Evolutionary conservation across 176 grass and related monocot species (phyloP), one percentile per base, ranked within the genome.

Genomic region (Eragrostis curvula): DNA sequence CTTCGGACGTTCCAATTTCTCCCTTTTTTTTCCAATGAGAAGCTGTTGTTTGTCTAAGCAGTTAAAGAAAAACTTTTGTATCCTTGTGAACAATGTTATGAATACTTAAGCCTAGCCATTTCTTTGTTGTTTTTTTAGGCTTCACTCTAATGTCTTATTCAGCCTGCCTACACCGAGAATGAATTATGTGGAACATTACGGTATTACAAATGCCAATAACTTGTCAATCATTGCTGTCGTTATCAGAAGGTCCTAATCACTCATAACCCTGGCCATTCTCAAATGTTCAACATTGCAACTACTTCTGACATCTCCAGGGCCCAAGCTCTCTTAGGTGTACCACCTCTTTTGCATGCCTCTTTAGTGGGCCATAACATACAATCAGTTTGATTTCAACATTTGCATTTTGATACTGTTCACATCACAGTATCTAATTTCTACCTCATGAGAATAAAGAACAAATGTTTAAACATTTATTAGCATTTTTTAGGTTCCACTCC

Each of bases 41-140:
- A 58, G 29, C 40, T 86, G 16, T 23, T 77, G 23, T 77, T 74
- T 50, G 39, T 83, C 51, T 78, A 62, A 45, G 45, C 10, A 63
- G 7, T 17, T 27, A 32, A 64, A 86, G 29, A 21, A 48, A 29
- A 16, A 5, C 27, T 75, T 43, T 0, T 75, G 45, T 70, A 75
- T 81, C 55, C 25, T 63, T 27, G 15, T 17, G 2, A 64, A 77
- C 25, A 21, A n/a, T 76, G 1, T 13, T 70, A 9, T 39, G 24
- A 46, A 24, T 66, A 24, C 5, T 32, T 77, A 71, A 24, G 17
- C 3, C 49, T 24, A 44, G 43, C 65, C 46, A 64, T 17, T 45
- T 36, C 4, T 50, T 10, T 28, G 41, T 78, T 60, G 12, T 41
- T 56, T 15, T 73, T 23, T 6, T 48, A 50, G 42, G 9, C 51